Percentiles rank a stretch among this genome's conserved stretches.
These are phyloP conservation scores for Peterozyma xylosa DNA, from an alignment of 805 yeast species.

Conservation along the genomic window DNA sequence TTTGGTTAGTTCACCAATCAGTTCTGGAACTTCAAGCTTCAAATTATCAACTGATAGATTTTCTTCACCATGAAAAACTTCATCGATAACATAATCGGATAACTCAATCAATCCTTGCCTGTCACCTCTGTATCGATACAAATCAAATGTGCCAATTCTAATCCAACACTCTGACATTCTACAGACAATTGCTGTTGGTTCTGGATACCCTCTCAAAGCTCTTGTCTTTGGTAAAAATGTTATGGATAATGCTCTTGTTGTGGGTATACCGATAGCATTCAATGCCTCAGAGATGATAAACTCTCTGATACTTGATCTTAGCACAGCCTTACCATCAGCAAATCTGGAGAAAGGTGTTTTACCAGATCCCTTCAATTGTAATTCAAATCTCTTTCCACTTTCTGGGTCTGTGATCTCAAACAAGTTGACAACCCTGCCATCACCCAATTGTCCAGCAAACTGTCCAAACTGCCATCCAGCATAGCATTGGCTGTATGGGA, in stretches of 20 bases:
- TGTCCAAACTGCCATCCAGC: conserved; percentile 96
- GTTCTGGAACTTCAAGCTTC: conserved; percentile 18
- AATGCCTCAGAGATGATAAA: conserved; percentile 79
- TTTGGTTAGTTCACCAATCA: conserved; percentile 35
- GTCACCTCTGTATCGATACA: conserved; percentile 69
- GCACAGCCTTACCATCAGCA: conserved; percentile 94
- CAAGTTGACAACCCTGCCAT: conserved; percentile 81
- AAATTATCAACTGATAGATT: conserved; percentile 23
- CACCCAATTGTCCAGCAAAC: conserved; percentile 97
- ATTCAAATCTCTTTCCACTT: conserved; percentile 40
- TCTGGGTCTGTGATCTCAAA: conserved; percentile 54
- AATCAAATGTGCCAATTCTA: conserved; percentile 82
- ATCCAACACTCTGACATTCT: conserved; percentile 85
- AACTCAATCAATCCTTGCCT: conserved; percentile 51
- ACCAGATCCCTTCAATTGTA: conserved; percentile 92
- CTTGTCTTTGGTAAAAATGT: conserved; percentile 64
- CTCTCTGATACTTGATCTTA: conserved; percentile 83
- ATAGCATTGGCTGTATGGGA: conserved; percentile 86
- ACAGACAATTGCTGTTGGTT: conserved; percentile 78
- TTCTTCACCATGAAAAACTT: conserved; percentile 40
- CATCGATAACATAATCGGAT: conserved; percentile 65
- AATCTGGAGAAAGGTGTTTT: conserved; percentile 86
- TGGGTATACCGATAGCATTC: conserved; percentile 74
- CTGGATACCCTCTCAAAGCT: conserved; percentile 68
- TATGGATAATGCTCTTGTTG: conserved; percentile 76